Conservation (phyloP, 2,329 filamentous ascomycete genomes). For the Nothophaeocryptopus gaeumannii region DNA sequence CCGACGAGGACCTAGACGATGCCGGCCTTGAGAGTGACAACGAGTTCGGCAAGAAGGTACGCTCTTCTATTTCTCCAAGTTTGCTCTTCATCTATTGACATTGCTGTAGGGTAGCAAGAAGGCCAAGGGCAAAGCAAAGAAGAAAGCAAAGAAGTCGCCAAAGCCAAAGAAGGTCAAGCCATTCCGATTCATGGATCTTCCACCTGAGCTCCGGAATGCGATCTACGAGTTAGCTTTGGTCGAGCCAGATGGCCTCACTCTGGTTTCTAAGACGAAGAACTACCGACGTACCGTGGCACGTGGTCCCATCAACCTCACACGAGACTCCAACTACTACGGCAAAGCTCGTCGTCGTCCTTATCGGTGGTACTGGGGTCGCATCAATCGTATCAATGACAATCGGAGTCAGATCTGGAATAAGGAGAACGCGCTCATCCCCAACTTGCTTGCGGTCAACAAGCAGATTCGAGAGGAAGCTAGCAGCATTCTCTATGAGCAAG, state of each 20-base stretch:
- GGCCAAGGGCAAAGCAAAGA: slow-evolving; percentile 5
- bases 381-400: neutral
- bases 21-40: slow-evolving; percentile 4
- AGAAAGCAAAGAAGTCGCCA: slow-evolving; percentile 14
- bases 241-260: slow-evolving; percentile 21
- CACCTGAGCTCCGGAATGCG: slow-evolving; percentile 29
- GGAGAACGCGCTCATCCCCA: slow-evolving; percentile 18
- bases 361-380: neutral
- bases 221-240: slow-evolving; percentile 32
- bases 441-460: slow-evolving; percentile 29
- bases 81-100: too few relatives aligned
- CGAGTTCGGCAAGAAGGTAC: slow-evolving; percentile 22
- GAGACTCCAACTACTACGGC: slow-evolving; percentile 10
- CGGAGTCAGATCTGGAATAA: neutral
- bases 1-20: neutral
- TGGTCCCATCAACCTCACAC: slow-evolving; percentile 6
- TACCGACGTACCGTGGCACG: slow-evolving; percentile 25
- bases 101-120: neutral
- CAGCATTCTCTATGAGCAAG: slow-evolving; percentile 29
- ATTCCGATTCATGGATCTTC: slow-evolving; percentile 28
- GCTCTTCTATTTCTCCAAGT: neutral
- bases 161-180: slow-evolving; percentile 20
- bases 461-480: slow-evolving; percentile 30
- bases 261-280: slow-evolving; percentile 21
- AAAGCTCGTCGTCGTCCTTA: slow-evolving; percentile 6